A percentile compares a stretch with the other conserved stretches of the same genome.
phyloP scores from a whole-genome alignment of 805 yeast species.

The Yamadazyma nakazawae region DNA sequence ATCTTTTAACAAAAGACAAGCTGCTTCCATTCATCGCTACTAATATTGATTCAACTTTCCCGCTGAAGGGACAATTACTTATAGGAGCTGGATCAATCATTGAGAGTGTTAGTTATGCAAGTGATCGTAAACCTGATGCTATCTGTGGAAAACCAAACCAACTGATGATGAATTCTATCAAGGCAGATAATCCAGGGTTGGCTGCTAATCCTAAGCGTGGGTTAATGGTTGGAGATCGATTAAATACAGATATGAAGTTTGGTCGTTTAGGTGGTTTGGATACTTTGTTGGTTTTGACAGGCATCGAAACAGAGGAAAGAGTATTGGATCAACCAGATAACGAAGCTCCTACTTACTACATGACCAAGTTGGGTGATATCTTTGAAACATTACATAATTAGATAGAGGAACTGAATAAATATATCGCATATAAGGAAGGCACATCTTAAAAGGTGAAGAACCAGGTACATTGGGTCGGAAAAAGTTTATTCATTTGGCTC shows the following conservation, averaged over 20 bases:
- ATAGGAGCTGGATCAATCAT: constrained; percentile 96
- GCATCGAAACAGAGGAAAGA: constrained; percentile 76
- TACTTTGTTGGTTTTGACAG: constrained; percentile 84
- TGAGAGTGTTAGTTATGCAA: constrained; percentile 67
- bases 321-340: constrained; percentile 41
- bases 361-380: constrained; percentile 73
- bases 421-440: not conserved
- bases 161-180: constrained; percentile 87
- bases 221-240: constrained; percentile 92
- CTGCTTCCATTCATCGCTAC: constrained; percentile 81
- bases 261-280: constrained; percentile 85
- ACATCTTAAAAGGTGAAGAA: too few species aligned
- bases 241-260: constrained; percentile 92
- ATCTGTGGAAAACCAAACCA: constrained; percentile 87
- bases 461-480: too few species aligned
- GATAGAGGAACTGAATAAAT: not conserved
- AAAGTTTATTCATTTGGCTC: too few species aligned
- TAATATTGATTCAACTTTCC: constrained; percentile 92
- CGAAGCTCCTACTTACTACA: constrained; percentile 63
- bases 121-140: constrained; percentile 81
- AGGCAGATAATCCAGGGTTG: constrained; percentile 50
- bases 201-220: constrained; percentile 56
- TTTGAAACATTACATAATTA: constrained; percentile 42
- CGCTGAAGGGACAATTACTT: constrained; percentile 76
- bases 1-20: constrained; percentile 56